Evolutionary conservation across 2,329 filamentous ascomycete genomes (phyloP).

Genomic region (Pyricularia pennisetigena): DNA sequence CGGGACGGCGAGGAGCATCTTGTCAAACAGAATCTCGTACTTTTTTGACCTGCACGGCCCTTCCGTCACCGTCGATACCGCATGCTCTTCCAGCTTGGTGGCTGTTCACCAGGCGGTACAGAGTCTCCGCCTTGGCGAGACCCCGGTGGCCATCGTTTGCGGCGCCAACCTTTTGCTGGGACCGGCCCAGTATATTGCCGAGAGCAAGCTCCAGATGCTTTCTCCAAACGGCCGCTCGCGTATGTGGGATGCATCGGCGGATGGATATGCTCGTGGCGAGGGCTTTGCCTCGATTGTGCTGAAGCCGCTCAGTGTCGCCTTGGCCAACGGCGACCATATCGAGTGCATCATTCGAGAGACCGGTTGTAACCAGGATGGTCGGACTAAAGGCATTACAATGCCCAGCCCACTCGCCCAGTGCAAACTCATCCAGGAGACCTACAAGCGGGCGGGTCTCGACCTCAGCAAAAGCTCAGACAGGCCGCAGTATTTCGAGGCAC

Average conservation of each 20-base stretch:
- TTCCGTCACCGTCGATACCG: slow-evolving; percentile 24
- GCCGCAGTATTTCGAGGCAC: slow-evolving; percentile 14
- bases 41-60: slow-evolving; percentile 25
- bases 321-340: slow-evolving; percentile 32
- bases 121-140: slow-evolving; percentile 20
- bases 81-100: slow-evolving; percentile 22
- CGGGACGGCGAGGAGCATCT: slow-evolving; percentile 10
- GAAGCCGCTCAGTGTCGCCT: slow-evolving; percentile 33
- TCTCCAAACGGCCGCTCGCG: slow-evolving; percentile 25
- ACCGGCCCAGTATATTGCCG: slow-evolving; percentile 12
- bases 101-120: slow-evolving; percentile 22
- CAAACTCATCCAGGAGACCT: slow-evolving; percentile 26
- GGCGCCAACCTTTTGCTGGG: slow-evolving; percentile 6
- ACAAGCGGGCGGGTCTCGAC: slow-evolving; percentile 26
- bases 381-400: slow-evolving; percentile 35
- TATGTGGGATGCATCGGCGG: slow-evolving; percentile 33
- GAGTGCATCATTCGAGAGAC: slow-evolving; percentile 30
- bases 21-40: slow-evolving; percentile 18
- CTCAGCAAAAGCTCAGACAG: slow-evolving; percentile 14
- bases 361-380: slow-evolving; percentile 34
- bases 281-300: slow-evolving; percentile 35
- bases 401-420: slow-evolving; percentile 31
- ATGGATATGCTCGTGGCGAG: slow-evolving; percentile 45
- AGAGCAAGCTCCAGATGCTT: slow-evolving; percentile 27
- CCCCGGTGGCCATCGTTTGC: slow-evolving; percentile 19